Base-by-base conservation (phyloP, 176 grass and related monocot genomes). In the Oryza brachyantha region DNA sequence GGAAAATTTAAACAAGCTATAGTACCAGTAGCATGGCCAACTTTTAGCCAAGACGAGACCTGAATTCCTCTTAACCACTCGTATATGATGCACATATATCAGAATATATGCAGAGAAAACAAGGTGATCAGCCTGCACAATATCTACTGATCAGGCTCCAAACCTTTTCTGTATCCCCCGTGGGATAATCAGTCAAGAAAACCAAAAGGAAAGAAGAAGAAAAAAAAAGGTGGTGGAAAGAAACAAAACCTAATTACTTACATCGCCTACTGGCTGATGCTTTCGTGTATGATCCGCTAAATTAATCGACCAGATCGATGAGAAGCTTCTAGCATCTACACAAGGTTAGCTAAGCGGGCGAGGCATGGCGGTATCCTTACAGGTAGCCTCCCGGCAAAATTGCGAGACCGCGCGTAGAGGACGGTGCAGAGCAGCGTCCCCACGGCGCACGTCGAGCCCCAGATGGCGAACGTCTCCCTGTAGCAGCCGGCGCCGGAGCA, bases 401-500 rank as follows among this genome's bases (percentile, higher is more conserved):
- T 85, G 31, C 90, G 88, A 4, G 88, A 84, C 29, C 96, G 81
- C 42, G 81, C 39, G 80, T 93, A 96, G 58, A 99, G 87, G 0
- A 82, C 32, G 43, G 86, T 66, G 87, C 92, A 96, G 36, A 99
- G 89, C 71, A 96, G 32, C 25, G 88, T 87, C 14, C 86, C 92
- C 13, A 99, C 12, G 60, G 86, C 85, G 70, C 92, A 96, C 39
- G 54, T 73, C 5, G 63, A 61, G 34, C 96, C 96, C 96, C 92
- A 99, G n/a, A 93, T 59, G 13, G 91, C 45, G 76, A 96, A 99
- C 31, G 86, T 96, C 32, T 48, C 61, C 48, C 40, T 71, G 85
- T 91, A 99, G 81, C 96, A 99, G 57, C 13, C 81, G 58, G 75
- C 68, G 19, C 96, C 96, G 36, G 73, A 34, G 86, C 96, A 99